Percentiles rank a stretch among this genome's conserved stretches.
phyloP scores from a whole-genome alignment of 106 monocot genomes.

The Allium sativum region DNA sequence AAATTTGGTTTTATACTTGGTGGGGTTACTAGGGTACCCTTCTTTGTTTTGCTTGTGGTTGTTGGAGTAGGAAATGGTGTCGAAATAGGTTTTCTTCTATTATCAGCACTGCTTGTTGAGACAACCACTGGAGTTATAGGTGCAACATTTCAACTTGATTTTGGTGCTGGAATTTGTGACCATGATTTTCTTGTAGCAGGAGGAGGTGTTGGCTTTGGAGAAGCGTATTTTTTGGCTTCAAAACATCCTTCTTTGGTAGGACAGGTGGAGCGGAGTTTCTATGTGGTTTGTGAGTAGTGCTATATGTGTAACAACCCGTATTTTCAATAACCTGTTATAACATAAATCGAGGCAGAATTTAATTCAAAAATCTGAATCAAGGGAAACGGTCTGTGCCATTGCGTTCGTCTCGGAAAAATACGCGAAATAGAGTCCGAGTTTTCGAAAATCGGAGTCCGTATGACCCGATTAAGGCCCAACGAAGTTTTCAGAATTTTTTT shows the following conservation, averaged over 20 bases:
- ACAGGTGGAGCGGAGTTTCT: conserved; percentile 83
- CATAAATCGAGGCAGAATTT: no score
- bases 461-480: no score
- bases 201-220: conserved; percentile 25
- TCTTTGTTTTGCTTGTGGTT: conserved; percentile 30
- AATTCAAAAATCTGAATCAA: no score
- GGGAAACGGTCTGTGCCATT: no score
- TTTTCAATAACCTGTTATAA: no score
- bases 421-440: no score
- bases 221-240: conserved; percentile 36
- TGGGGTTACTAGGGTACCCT: conserved; percentile 21
- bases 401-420: no score
- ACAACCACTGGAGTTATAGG: conserved; percentile 22
- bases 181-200: conserved; percentile 32
- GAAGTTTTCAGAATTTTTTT: no score
- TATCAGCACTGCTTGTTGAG: conserved; percentile 13
- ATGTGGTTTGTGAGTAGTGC: conserved; percentile 36
- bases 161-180: conserved; percentile 24
- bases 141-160: conserved; percentile 27
- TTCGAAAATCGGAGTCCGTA: no score
- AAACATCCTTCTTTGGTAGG: conserved; percentile 43
- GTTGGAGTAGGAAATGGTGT: conserved; percentile 26
- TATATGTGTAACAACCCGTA: no score
- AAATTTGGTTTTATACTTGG: conserved; percentile 24
- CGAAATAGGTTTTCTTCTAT: conserved; percentile 27